Base-by-base conservation (phyloP, 768 basidiomycete species). In the Pleurotus tuoliensis region DNA sequence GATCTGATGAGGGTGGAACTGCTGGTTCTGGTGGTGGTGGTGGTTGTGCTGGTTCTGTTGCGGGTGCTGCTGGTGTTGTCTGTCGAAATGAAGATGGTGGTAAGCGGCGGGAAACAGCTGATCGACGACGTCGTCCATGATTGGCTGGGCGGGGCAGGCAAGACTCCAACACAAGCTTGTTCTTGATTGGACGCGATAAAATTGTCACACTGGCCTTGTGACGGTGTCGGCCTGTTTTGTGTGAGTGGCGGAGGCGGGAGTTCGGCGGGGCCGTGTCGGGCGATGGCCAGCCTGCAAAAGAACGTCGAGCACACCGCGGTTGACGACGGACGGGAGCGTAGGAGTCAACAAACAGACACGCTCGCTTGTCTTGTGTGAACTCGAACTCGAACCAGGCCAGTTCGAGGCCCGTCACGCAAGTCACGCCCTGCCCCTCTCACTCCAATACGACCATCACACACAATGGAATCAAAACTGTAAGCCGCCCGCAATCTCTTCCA, bases 51-150 rank as follows among this genome's bases (percentile, higher is more conserved):
- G 61, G 7, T 34, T 34, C 30, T 34, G 30, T 34, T 34, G 30
- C 11, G 30, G 30, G 64, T 69, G 66, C 64, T 75, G 68, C 30
- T 67, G 61, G 34, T 62, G 57, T 43, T 54, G 61, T 58, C 67
- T 62, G 60, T 74, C 74, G 57, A 68, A 61, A 56, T 75, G 69
- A 63, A 81, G 80, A 73, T 82, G 79, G 67, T 82, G 80, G 73
- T 82, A 79, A 67, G 77, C 76, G 69, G 80, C 67, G 62, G 79
- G 75, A 77, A 83, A 84, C 72, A 84, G 77, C 66, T 80, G 79
- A 80, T 80, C 80, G 73, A 81, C 82, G 71, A 73, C 76, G 75
- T 79, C 77, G 73, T 74, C 73, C 74, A 75, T 75, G 74, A 79
- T 79, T 79, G 76, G 77, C 74, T 75, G 63, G 51, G 51, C 37